Base-by-base conservation (phyloP, 2,329 filamentous ascomycete species). In the Xylaria sp. region DNA sequence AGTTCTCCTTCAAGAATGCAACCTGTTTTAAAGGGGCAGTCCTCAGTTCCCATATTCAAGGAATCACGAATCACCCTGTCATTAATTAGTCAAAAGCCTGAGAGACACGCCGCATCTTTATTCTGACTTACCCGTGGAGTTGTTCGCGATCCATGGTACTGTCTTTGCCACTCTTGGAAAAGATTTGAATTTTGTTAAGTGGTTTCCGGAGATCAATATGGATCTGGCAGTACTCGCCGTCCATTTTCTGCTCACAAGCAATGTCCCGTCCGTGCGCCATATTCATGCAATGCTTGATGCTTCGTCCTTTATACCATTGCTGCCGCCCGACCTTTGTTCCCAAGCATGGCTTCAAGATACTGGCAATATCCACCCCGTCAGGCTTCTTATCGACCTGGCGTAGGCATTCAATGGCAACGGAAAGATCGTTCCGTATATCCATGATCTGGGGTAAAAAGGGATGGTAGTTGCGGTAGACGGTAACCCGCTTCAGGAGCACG, bases 141-240 rank as follows among this genome's bases (percentile, higher is more conserved):
- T 76, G 78, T 9, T 72, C 66, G 39, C 89, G 83, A 71, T 96
- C 92, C 55, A 76, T 70, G 0, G 91, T 96, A 50, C 91, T 93
- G 65, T 96, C 90, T 70, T 94, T 95, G 59, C 92, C 91, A 68
- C 91, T 94, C 71, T 96, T 97, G 8, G 91, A 95, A 70, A 94
- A 96, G 35, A 96, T 93, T 63, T 88, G 87, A 34, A 96, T 84
- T 52, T 79, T 82, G 0, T 80, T 70, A 1, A 59, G 70, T 13
- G 76, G 75, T 54, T 82, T 84, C 7, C 76, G 76, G 5, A 90
- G 75, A 68, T 95, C 85, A 46, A 96, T 77, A 68, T 96, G 92
- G 35, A 96, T 85, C 71, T 96, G 92, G 66, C 90, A 95, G 66
- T 94, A 96, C 72, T 96, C 92, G 10, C 90, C 91, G 67, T 96